Percentiles rank a stretch among this genome's conserved stretches.
phyloP scores from a whole-genome alignment of 495 filamentous ascomycete genomes.

The Podospora pseudopauciseta region DNA sequence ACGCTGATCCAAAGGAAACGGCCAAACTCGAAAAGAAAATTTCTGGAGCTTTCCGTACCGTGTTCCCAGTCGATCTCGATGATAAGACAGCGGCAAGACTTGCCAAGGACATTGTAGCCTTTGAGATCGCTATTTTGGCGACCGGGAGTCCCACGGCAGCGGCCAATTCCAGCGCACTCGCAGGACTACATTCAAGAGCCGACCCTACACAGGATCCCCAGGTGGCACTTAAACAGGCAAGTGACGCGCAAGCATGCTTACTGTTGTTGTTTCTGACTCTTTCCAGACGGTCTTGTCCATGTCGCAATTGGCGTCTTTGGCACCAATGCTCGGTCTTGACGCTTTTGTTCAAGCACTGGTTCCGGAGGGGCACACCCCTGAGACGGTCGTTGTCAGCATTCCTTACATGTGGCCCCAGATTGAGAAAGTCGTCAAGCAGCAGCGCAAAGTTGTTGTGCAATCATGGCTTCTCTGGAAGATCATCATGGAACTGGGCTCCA shows the following conservation, averaged over 20 bases:
- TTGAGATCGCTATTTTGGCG: slow-evolving; percentile 25
- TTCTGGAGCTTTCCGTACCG: background rate
- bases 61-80: slow-evolving; percentile 25
- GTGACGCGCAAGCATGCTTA: background rate
- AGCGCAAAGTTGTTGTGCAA: background rate
- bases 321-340: background rate
- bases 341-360: background rate
- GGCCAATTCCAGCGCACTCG: background rate
- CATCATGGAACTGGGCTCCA: background rate
- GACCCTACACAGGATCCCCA: background rate
- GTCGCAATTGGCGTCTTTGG: background rate
- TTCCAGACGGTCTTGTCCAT: background rate
- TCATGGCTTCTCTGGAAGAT: background rate
- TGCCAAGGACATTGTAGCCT: slow-evolving; percentile 47
- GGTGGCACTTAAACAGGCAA: background rate
- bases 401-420: background rate
- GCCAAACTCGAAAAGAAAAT: slow-evolving; percentile 1
- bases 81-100: slow-evolving; percentile 46
- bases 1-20: background rate
- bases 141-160: background rate
- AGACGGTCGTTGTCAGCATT: background rate
- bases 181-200: no score
- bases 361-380: background rate
- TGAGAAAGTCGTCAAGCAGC: background rate
- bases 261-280: background rate